Base-by-base conservation (phyloP, 371 early-diverging fungal genomes). In the Parasitella parasitica region DNA sequence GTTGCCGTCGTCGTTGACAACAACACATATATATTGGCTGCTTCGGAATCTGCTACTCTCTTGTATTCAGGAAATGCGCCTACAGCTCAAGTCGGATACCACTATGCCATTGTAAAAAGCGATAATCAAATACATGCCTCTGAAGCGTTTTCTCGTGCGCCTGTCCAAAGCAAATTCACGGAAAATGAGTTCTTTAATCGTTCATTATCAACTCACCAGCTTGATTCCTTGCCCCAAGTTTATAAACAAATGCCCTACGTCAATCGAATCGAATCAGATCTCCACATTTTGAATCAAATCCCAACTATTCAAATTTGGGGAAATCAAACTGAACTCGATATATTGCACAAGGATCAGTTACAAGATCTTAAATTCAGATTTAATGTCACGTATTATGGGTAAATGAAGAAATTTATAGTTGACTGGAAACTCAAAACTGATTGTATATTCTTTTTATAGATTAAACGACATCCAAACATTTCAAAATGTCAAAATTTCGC, bases 331-430 rank as follows among this genome's bases (percentile, higher is more conserved):
- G 30, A 6, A 0, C 11, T 70, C 16, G 67, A 69, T 30, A n/a
- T 15, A 2, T 63, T 73, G 57, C 71, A 76, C 28, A 15, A 32
- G 0, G 63, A 72, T 38, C 38, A 37, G 7, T 53, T 36, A 0
- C 63, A 66, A 6, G 63, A 66, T 16, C 35, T 61, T 16, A 30
- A 48, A 0, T 61, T 73, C 4, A 1, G 13, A 16, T 53, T 53
- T 0, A 70, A 62, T 18, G 30, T 72, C 49, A 66, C 72, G 1
- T 76, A 72, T 24, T 63, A 72, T 28, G 54, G 32, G 32, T 32
- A 32, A 32, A 32, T 32, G 4, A 8, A n/a, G n/a, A n/a, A n/a
- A n/a, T n/a, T n/a, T n/a, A n/a, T n/a, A n/a, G n/a, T n/a, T n/a
- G n/a, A n/a, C n/a, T 32, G 3, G 8, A 32, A 32, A 32, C 32